A percentile compares a stretch with the other conserved stretches of the same genome.
phyloP scores from a whole-genome alignment of 805 yeast species.

The Kazachstania taianensis region DNA sequence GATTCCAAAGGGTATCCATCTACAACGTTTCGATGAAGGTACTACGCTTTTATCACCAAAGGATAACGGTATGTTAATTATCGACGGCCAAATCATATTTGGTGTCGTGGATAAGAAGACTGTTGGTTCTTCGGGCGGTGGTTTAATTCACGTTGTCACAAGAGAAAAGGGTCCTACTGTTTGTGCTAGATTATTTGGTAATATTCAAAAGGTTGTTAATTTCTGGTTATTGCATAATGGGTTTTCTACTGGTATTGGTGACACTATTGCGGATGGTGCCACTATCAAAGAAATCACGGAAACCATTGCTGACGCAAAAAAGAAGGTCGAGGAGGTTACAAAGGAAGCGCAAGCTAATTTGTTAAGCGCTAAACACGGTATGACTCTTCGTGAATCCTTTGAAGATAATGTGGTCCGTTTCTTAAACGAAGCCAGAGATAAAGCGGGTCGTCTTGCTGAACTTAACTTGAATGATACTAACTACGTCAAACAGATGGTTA shows the following conservation, averaged over 20 bases:
- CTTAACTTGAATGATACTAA: constrained; percentile 87
- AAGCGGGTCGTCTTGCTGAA: constrained; percentile 98
- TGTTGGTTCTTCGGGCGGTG: constrained; percentile 98
- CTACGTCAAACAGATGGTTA: constrained; percentile 98
- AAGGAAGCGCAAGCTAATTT: constrained; percentile 82
- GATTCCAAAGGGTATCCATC: constrained; percentile 90
- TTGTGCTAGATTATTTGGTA: constrained; percentile 85
- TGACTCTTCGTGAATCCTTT: constrained; percentile 96
- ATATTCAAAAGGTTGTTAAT: constrained; percentile 89
- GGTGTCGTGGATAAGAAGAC: constrained; percentile 98
- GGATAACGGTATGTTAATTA: constrained; percentile 91
- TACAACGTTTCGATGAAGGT: constrained; percentile 88
- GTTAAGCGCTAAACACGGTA: constrained; percentile 95
- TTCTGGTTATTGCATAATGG: constrained; percentile 95
- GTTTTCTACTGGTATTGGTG: constrained; percentile 98
- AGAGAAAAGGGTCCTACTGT: constrained; percentile 91
- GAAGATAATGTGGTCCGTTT: constrained; percentile 95
- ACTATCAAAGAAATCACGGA: constrained; percentile 92
- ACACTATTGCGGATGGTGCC: constrained; percentile 94
- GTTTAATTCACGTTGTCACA: constrained; percentile 92
- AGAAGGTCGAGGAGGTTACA: constrained; percentile 88
- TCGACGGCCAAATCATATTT: constrained; percentile 92
- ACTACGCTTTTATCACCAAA: constrained; percentile 74
- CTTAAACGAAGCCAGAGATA: constrained; percentile 96
- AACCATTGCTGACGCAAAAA: constrained; percentile 87